Conservation (phyloP, 208 protist species). For the Entamoeba moshkovskii region DNA sequence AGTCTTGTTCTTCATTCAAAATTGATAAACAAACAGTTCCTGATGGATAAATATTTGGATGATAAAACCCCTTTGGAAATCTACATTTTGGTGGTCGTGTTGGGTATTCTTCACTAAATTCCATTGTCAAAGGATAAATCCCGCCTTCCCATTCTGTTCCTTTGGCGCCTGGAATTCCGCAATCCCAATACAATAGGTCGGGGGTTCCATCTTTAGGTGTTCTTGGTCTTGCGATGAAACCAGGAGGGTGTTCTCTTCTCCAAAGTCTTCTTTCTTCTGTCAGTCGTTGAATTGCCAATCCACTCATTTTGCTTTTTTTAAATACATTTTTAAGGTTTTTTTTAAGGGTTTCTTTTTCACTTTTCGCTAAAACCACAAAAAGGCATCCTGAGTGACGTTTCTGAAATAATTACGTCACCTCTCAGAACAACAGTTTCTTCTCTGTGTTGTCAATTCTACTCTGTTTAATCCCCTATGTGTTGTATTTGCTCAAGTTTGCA, state of each 20-base stretch:
- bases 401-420: no score
- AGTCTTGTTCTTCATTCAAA: constrained; percentile 92
- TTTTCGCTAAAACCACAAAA: no score
- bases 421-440: no score
- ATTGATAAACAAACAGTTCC: constrained; percentile 96
- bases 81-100: constrained; percentile 84
- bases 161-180: constrained; percentile 79
- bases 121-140: constrained; percentile 68
- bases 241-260: constrained; percentile 28
- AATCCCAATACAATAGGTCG: constrained; percentile 82
- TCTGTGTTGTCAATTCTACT: no score
- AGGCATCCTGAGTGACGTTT: no score
- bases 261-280: constrained; percentile 26
- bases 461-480: no score
- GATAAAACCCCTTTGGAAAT: constrained; percentile 83
- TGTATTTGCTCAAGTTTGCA: no score
- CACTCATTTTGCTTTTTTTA: background rate
- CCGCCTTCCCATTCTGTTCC: constrained; percentile 78
- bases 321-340: no score
- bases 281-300: constrained; percentile 11
- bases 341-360: no score
- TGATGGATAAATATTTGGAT: constrained; percentile 94
- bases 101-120: constrained; percentile 91
- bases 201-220: constrained; percentile 42
- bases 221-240: constrained; percentile 28